Evolutionary conservation across 257 asterid genomes (phyloP).

Genomic region (Apocynum venetum): DNA sequence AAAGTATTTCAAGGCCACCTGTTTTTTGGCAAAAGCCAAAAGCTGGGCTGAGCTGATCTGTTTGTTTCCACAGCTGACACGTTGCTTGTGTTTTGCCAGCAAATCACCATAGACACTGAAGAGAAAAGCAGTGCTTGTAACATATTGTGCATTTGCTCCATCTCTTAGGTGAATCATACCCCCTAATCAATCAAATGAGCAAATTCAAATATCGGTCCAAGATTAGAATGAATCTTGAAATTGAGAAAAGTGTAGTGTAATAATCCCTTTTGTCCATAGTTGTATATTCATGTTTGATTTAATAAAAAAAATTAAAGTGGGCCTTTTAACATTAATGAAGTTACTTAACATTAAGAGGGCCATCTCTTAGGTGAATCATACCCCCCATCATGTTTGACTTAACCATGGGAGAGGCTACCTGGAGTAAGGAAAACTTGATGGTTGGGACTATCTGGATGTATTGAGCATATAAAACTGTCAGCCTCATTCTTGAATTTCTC

Average conservation of each 20-base stretch:
- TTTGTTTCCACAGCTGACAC: constrained; percentile 43
- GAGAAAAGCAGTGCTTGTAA: constrained; percentile 58
- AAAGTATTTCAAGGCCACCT: constrained; percentile 32
- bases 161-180: constrained; percentile 68
- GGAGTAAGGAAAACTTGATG: constrained; percentile 62
- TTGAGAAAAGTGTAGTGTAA: too few relatives aligned
- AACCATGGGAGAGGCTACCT: constrained; percentile 30
- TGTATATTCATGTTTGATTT: too few relatives aligned
- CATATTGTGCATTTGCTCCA: constrained; percentile 86
- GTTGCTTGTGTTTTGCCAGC: constrained; percentile 38
- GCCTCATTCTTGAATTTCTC: constrained; percentile 55
- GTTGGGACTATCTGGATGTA: constrained; percentile 64
- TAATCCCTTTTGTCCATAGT: too few relatives aligned
- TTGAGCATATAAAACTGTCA: constrained; percentile 55
- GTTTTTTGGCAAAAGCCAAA: constrained; percentile 57
- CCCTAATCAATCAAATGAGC: constrained; percentile 28
- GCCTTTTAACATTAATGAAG: too few relatives aligned
- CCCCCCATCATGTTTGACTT: constrained; percentile 38
- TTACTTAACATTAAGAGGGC: constrained; percentile 1
- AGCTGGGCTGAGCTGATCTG: constrained; percentile 29
- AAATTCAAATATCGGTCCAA: background rate
- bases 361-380: constrained; percentile 62
- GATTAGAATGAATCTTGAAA: background rate
- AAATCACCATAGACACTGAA: constrained; percentile 52
- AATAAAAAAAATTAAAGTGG: too few relatives aligned